phyloP scores from a whole-genome alignment of 2,329 filamentous ascomycete genomes.

The Basipetospora chlamydospora region DNA sequence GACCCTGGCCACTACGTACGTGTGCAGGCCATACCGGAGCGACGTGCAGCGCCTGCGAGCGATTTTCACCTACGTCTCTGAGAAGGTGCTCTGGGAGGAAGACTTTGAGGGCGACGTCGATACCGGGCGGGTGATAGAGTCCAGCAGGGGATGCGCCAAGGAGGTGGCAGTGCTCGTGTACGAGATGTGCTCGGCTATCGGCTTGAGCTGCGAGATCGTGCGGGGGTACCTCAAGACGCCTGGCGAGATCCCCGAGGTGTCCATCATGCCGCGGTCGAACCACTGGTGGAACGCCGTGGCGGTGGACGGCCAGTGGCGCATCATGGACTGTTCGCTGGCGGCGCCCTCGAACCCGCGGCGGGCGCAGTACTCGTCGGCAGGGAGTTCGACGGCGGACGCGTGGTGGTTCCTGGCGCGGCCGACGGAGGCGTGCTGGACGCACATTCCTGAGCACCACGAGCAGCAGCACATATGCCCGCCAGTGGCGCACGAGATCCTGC shows the following conservation, averaged over 20 bases:
- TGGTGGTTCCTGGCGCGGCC: constrained; percentile 94
- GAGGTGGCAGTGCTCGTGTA: constrained; percentile 80
- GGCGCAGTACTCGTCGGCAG: constrained; percentile 58
- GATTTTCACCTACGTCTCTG: constrained; percentile 96
- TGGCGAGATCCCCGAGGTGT: constrained; percentile 68
- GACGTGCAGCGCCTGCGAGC: constrained; percentile 85
- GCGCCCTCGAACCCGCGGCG: constrained; percentile 80
- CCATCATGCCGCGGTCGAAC: constrained; percentile 72
- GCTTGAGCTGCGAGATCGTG: constrained; percentile 75
- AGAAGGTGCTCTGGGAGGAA: constrained; percentile 91
- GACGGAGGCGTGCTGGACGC: constrained; percentile 85
- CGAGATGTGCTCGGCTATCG: constrained; percentile 88
- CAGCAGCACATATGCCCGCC: constrained; percentile 91
- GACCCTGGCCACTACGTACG: constrained; percentile 75
- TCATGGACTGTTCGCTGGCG: constrained; percentile 87
- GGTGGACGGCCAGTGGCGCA: constrained; percentile 88
- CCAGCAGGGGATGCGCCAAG: constrained; percentile 69
- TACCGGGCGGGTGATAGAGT: constrained; percentile 68
- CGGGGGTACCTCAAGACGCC: constrained; percentile 83
- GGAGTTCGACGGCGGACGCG: constrained; percentile 56
- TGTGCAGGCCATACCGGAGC: constrained; percentile 86
- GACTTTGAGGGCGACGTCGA: constrained; percentile 80
- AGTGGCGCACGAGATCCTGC: constrained; percentile 68
- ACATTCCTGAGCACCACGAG: constrained; percentile 72
- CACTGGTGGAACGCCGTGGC: constrained; percentile 97